These are phyloP conservation scores for Ilex asprella DNA, from an alignment of 257 asterid genomes.

Conservation along the genomic window DNA sequence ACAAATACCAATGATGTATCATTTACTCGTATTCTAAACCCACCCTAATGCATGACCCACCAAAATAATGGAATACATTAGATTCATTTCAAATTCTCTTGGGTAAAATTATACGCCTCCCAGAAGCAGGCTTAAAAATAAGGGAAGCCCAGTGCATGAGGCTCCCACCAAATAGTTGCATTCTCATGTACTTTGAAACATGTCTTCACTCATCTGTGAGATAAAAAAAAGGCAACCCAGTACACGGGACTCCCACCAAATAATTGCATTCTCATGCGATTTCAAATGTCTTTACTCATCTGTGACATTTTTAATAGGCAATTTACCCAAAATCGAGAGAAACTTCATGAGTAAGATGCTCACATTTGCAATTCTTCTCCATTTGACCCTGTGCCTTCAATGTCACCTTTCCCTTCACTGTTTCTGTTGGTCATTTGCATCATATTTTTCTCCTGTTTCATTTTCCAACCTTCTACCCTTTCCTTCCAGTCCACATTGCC, in stretches of 20 bases:
- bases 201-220: neutral
- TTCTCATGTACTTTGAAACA: too few relatives aligned
- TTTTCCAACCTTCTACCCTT: conserved; percentile 72
- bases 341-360: neutral
- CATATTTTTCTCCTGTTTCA: conserved; percentile 57
- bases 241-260: too few relatives aligned
- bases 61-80: too few relatives aligned
- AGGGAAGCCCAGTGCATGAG: too few relatives aligned
- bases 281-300: neutral
- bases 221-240: neutral
- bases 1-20: too few relatives aligned
- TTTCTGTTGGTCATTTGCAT: conserved; percentile 49
- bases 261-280: too few relatives aligned
- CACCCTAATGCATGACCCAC: too few relatives aligned
- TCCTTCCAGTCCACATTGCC: conserved; percentile 93
- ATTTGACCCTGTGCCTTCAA: conserved; percentile 70
- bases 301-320: neutral
- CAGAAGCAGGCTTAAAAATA: too few relatives aligned
- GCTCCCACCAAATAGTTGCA: too few relatives aligned
- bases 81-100: too few relatives aligned
- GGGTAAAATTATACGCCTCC: too few relatives aligned
- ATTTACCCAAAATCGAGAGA: neutral
- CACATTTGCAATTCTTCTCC: conserved; percentile 60
- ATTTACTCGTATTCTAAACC: too few relatives aligned
- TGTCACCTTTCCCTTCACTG: conserved; percentile 66